These are phyloP conservation scores for Xylaria sp. DNA, from an alignment of 2,329 filamentous ascomycete species.

Conservation along the genomic window DNA sequence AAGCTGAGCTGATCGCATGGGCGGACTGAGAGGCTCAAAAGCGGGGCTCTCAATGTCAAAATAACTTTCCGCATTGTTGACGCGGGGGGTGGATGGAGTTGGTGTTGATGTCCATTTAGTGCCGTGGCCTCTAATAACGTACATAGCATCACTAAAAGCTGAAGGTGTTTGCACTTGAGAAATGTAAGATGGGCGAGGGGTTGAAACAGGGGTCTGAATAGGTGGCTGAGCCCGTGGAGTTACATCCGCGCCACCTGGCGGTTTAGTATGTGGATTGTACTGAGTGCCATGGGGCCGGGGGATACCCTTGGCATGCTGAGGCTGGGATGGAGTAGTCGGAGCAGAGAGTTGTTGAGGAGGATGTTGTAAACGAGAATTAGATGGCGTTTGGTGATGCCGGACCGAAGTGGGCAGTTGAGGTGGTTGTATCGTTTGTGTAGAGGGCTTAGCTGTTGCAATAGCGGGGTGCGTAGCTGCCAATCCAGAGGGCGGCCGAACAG, in stretches of 20 bases:
- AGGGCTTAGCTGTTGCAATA: conserved; percentile 34
- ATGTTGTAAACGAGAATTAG: conserved; percentile 23
- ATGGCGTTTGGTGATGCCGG: conserved; percentile 38
- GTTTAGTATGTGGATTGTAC: conserved; percentile 45
- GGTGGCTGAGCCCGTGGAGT: conserved; percentile 40
- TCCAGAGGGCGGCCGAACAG: conserved; percentile 40
- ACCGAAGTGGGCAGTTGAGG: conserved; percentile 37
- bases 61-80: conserved; percentile 45
- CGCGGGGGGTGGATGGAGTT: conserved; percentile 66
- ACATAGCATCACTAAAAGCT: conserved; percentile 35
- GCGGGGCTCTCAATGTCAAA: conserved; percentile 62
- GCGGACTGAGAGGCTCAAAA: conserved; percentile 68
- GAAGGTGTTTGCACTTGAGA: conserved; percentile 43
- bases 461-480: conserved; percentile 38
- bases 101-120: conserved; percentile 69
- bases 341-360: conserved; percentile 35
- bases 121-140: conserved; percentile 54
- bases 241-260: conserved; percentile 29
- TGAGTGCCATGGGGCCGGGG: conserved; percentile 42
- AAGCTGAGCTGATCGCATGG: conserved; percentile 53
- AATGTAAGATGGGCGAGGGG: conserved; percentile 35
- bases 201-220: conserved; percentile 39
- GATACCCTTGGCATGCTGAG: conserved; percentile 35
- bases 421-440: conserved; percentile 39
- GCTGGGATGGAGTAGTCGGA: conserved; percentile 41